phyloP scores from a whole-genome alignment of 805 yeast genomes.

The Lachancea fermentati region DNA sequence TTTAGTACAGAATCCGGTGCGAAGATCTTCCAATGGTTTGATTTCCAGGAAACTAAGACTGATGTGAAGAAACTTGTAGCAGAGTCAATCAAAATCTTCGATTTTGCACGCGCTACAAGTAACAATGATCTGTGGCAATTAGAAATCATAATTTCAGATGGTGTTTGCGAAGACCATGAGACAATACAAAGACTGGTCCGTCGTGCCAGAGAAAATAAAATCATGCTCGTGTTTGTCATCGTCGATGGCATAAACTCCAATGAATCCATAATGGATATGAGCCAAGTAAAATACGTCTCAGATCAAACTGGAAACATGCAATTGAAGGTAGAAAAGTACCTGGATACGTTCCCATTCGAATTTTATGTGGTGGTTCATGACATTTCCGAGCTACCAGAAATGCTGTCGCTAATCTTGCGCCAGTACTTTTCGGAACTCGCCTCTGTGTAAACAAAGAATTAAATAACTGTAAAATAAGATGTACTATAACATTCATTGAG shows the following conservation, averaged over 20 bases:
- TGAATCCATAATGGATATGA: slow-evolving; percentile 90
- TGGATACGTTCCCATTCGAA: slow-evolving; percentile 95
- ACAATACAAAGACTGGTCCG: slow-evolving; percentile 79
- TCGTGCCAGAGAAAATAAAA: slow-evolving; percentile 82
- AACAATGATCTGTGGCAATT: slow-evolving; percentile 84
- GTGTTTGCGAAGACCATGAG: slow-evolving; percentile 94
- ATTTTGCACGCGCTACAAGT: slow-evolving; percentile 46
- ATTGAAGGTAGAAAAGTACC: slow-evolving; percentile 73
- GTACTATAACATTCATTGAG: too few relatives aligned
- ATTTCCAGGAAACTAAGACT: slow-evolving; percentile 82
- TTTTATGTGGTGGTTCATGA: slow-evolving; percentile 91
- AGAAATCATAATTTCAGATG: slow-evolving; percentile 90
- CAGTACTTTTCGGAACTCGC: slow-evolving; percentile 83
- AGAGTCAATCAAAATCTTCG: slow-evolving; percentile 68
- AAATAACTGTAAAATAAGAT: too few relatives aligned
- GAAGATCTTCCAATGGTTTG: slow-evolving; percentile 78
- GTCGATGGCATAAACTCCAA: slow-evolving; percentile 82
- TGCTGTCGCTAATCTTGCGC: slow-evolving; percentile 81
- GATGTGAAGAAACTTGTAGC: slow-evolving; percentile 71
- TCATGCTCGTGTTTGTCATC: slow-evolving; percentile 92
- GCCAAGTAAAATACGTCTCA: slow-evolving; percentile 77
- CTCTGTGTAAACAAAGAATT: slow-evolving; percentile 15
- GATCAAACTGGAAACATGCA: slow-evolving; percentile 65
- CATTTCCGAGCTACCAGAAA: slow-evolving; percentile 84
- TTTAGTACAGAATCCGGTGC: slow-evolving; percentile 83